Evolutionary conservation across 148 eudicot species (phyloP).

Genomic region (Silene uniflora): DNA sequence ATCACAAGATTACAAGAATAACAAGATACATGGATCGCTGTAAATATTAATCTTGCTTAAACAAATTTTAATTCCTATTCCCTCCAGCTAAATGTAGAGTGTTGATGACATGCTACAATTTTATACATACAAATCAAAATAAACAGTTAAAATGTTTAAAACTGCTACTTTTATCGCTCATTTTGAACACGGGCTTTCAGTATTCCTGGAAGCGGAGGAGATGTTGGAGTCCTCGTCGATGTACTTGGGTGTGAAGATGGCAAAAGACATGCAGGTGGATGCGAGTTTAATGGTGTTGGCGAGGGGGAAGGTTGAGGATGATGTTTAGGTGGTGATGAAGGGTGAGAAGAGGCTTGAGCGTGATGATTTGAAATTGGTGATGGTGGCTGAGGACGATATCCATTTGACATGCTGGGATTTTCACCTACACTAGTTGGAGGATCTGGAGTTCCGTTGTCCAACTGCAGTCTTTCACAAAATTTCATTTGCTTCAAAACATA

Average conservation of each 20-base stretch:
- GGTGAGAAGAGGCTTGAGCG: conserved; percentile 18
- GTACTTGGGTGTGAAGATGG: conserved; percentile 32
- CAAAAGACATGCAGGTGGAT: conserved; percentile 29
- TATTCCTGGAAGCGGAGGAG: conserved; percentile 75
- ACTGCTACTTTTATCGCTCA: conserved; percentile 36
- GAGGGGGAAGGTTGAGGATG: conserved; percentile 16
- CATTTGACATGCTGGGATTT: conserved; percentile 40
- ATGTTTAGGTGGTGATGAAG: conserved; percentile 20
- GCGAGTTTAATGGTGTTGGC: conserved; percentile 19
- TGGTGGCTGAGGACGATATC: conserved; percentile 28
- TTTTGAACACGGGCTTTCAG: conserved; percentile 62
- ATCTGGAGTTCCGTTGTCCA: conserved; percentile 17
- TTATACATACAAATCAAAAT: conserved; percentile 12
- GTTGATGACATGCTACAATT: conserved; percentile 7
- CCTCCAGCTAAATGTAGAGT: conserved; percentile 13
- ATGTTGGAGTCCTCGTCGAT: conserved; percentile 43
- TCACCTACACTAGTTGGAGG: conserved; percentile 38
- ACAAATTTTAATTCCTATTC: conserved; percentile 3
- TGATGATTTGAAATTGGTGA: conserved; percentile 31
- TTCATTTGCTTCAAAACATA: conserved; percentile 89
- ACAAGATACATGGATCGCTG: conserved; percentile 11
- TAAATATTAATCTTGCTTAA: conserved; percentile 6
- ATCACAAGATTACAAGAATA: conserved; percentile 6
- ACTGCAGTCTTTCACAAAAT: conserved; percentile 38
- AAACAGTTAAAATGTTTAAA: background rate